These are phyloP conservation scores for Lecanicillium sp. DNA, from an alignment of 2,329 filamentous ascomycete species.

Conservation along the genomic window DNA sequence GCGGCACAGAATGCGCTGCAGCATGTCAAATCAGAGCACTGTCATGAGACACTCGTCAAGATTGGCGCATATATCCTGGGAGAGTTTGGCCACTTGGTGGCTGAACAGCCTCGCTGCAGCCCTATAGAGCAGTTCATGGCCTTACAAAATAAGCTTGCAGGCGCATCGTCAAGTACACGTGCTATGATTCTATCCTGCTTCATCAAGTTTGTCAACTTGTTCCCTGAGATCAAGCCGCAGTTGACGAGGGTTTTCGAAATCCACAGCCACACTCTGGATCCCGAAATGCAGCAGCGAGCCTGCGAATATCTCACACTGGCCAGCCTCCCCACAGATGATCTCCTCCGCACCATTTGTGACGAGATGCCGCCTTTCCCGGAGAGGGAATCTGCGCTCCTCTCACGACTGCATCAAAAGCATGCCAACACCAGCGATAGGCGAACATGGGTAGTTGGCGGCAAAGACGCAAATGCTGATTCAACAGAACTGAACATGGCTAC, in stretches of 20 bases:
- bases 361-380: slow-evolving; percentile 99
- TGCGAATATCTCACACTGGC: slow-evolving; percentile 90
- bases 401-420: slow-evolving; percentile 89
- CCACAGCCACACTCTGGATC: slow-evolving; percentile 91
- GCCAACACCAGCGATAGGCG: slow-evolving; percentile 88
- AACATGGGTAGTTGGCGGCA: slow-evolving; percentile 96
- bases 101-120: slow-evolving; percentile 84
- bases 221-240: slow-evolving; percentile 96
- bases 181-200: slow-evolving; percentile 94
- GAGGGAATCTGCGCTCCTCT: slow-evolving; percentile 82
- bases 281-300: slow-evolving; percentile 90
- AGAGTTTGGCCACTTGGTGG: slow-evolving; percentile 94
- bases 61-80: slow-evolving; percentile 94
- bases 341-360: slow-evolving; percentile 88
- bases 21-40: slow-evolving; percentile 87
- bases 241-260: slow-evolving; percentile 82
- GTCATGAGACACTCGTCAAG: slow-evolving; percentile 95
- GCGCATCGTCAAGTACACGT: slow-evolving; percentile 79
- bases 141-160: slow-evolving; percentile 80
- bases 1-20: slow-evolving; percentile 88
- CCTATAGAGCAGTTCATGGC: slow-evolving; percentile 97
- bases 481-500: slow-evolving; percentile 75
- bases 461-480: slow-evolving; percentile 80
- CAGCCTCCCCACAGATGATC: slow-evolving; percentile 78
- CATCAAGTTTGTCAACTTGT: slow-evolving; percentile 95